Evolutionary conservation across 306 rosid species (phyloP).

Genomic region (Gastrolobium bilobum): DNA sequence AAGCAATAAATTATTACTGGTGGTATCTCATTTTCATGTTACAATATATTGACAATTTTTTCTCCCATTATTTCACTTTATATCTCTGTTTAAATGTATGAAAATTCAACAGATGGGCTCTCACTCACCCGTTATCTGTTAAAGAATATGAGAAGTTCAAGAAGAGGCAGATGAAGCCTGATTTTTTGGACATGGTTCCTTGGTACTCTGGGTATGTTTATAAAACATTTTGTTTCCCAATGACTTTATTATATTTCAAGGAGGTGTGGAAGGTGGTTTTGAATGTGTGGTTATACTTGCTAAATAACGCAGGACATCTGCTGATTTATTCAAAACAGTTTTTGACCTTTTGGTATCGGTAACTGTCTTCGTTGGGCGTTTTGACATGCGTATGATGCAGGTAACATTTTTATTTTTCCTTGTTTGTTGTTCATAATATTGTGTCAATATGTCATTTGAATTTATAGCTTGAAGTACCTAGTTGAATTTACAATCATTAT

Average conservation of each 20-base stretch:
- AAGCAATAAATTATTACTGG: background rate
- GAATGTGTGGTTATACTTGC: constrained; percentile 47
- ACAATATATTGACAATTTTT: constrained; percentile 22
- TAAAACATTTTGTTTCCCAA: constrained; percentile 14
- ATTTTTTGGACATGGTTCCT: constrained; percentile 97
- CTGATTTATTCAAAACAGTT: constrained; percentile 98
- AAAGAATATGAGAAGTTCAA: constrained; percentile 84
- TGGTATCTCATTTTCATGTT: constrained; percentile 25
- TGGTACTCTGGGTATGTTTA: constrained; percentile 94
- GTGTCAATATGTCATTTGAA: constrained; percentile 28
- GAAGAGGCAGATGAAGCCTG: constrained; percentile 94
- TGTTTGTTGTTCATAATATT: constrained; percentile 8
- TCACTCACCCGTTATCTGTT: constrained; percentile 84
- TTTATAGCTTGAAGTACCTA: constrained; percentile 33
- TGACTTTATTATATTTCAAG: constrained; percentile 22
- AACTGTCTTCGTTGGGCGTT: constrained; percentile 98
- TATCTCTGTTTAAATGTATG: constrained; percentile 40
- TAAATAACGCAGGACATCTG: constrained; percentile 87
- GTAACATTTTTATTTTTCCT: constrained; percentile 53
- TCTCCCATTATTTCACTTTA: constrained; percentile 32
- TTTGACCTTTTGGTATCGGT: constrained; percentile 97
- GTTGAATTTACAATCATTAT: background rate
- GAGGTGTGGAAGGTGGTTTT: constrained; percentile 38
- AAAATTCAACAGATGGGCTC: constrained; percentile 89
- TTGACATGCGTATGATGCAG: constrained; percentile 99